phyloP scores from a whole-genome alignment of 2,329 filamentous ascomycete species.

The Xylaria sp. region DNA sequence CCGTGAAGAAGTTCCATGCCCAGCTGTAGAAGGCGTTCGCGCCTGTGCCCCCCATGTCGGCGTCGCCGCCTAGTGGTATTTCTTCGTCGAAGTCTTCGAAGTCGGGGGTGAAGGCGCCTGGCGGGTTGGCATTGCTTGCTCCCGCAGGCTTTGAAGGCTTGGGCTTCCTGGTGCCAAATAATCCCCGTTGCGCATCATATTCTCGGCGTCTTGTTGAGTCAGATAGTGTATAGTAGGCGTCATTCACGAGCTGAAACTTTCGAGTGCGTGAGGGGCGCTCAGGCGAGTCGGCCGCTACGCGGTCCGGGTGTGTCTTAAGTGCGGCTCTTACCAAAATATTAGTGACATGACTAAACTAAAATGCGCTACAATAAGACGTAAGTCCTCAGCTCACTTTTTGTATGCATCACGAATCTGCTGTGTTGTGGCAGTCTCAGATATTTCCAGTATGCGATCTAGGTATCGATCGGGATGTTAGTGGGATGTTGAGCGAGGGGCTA shows the following conservation, averaged over 20 bases:
- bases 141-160: conserved; percentile 57
- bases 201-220: conserved; percentile 80
- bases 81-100: conserved; percentile 58
- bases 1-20: conserved; percentile 73
- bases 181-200: conserved; percentile 79
- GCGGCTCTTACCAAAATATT: conserved; percentile 71
- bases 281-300: conserved; percentile 83
- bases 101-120: conserved; percentile 54
- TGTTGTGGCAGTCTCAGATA: conserved; percentile 77
- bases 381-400: conserved; percentile 74
- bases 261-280: conserved; percentile 84
- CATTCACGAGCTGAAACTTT: conserved; percentile 90
- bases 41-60: conserved; percentile 46
- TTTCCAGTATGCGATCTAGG: conserved; percentile 77
- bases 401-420: conserved; percentile 94
- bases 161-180: conserved; percentile 59
- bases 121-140: conserved; percentile 47
- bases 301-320: conserved; percentile 92
- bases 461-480: conserved; percentile 37
- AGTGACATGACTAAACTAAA: conserved; percentile 2
- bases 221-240: conserved; percentile 91
- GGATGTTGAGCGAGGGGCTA: conserved; percentile 29
- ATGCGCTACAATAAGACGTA: not conserved
- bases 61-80: conserved; percentile 56
- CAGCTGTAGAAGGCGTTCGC: conserved; percentile 71